Evolutionary conservation across 352 stramenopile species (phyloP).

Genomic region (Globisporangium lucens): DNA sequence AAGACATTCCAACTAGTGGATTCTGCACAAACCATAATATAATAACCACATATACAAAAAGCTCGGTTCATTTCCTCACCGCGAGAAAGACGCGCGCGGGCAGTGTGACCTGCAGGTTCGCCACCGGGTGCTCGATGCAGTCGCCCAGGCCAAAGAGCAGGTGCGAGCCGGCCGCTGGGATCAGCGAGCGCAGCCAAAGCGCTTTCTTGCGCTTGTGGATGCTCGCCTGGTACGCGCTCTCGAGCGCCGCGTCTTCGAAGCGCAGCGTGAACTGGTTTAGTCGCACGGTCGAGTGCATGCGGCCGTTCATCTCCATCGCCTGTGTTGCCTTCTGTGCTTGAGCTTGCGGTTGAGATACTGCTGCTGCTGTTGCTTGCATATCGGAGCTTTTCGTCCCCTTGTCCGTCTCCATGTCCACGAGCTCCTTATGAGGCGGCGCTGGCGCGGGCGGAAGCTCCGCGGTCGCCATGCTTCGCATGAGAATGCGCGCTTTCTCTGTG

Average conservation of each 20-base stretch:
- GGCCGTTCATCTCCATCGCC: conserved; percentile 13
- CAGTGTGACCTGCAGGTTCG: conserved; percentile 72
- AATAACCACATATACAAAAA: not conserved
- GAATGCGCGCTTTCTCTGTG: not conserved
- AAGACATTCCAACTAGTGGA: not conserved
- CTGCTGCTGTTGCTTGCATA: conserved; percentile 4
- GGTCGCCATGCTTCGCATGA: not conserved
- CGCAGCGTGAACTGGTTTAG: conserved; percentile 80
- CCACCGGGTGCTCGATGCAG: conserved; percentile 58
- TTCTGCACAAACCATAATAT: not conserved
- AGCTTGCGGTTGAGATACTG: not conserved
- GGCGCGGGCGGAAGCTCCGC: not conserved
- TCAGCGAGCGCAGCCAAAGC: conserved; percentile 78
- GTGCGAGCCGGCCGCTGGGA: conserved; percentile 66
- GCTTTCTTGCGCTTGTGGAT: conserved; percentile 77
- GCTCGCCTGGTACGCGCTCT: conserved; percentile 58
- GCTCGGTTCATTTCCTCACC: conserved; percentile 16
- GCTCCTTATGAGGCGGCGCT: not conserved
- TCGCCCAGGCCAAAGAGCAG: conserved; percentile 74
- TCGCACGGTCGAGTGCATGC: conserved; percentile 71
- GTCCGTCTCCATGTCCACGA: not conserved
- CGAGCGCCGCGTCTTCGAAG: conserved; percentile 69
- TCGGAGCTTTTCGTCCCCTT: not conserved
- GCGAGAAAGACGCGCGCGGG: conserved; percentile 64
- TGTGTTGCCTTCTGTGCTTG: not conserved